Evolutionary conservation across 176 grass and related monocot species (phyloP).

Genomic region (Musa schizocarpa): DNA sequence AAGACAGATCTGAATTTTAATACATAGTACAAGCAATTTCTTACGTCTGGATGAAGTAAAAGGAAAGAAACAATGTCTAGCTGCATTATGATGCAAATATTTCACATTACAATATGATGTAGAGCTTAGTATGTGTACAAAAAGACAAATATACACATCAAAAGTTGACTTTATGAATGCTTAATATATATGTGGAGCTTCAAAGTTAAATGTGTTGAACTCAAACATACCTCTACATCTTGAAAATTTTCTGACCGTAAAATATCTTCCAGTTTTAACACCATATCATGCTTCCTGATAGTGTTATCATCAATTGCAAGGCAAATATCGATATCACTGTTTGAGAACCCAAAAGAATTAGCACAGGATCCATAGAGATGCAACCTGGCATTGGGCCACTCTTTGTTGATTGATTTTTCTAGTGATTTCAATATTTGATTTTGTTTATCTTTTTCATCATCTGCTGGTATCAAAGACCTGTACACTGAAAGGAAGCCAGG

Average conservation of each 20-base stretch:
- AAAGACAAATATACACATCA: no score
- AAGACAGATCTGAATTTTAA: no score
- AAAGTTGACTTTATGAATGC: no score
- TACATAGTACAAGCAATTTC: no score
- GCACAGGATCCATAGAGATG: constrained; percentile 61
- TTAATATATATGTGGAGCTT: background rate
- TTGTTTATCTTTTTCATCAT: constrained; percentile 32
- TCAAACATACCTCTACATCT: constrained; percentile 36
- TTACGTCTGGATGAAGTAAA: no score
- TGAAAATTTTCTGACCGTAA: constrained; percentile 22
- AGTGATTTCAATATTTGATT: constrained; percentile 33
- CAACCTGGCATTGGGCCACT: constrained; percentile 41
- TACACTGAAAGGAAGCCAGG: constrained; percentile 30
- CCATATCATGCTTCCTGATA: background rate
- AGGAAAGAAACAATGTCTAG: no score
- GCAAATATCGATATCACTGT: constrained; percentile 50
- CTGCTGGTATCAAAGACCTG: constrained; percentile 35
- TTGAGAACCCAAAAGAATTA: constrained; percentile 42
- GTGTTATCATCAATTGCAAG: constrained; percentile 26
- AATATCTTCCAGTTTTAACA: constrained; percentile 35
- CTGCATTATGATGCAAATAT: no score
- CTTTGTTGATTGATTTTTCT: constrained; percentile 19
- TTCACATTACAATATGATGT: no score
- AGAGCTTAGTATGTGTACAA: no score
- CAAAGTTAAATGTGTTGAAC: background rate